phyloP scores from a whole-genome alignment of 139 green algal genomes.

The Tetraselmis chui region DNA sequence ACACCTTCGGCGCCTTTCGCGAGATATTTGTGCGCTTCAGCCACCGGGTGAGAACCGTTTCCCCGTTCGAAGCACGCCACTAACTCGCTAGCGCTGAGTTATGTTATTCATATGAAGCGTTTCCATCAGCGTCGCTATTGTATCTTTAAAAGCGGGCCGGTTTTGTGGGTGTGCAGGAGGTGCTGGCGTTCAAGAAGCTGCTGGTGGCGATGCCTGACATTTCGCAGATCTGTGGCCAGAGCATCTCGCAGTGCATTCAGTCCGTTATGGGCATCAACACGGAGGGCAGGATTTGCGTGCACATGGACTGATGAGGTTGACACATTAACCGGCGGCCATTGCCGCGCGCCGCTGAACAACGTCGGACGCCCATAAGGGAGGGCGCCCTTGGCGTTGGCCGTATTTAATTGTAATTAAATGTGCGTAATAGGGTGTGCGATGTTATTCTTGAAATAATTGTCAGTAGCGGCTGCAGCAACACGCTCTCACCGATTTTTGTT shows the following conservation, averaged over 20 bases:
- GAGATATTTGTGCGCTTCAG: neutral
- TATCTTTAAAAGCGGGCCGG: neutral
- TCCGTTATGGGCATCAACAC: neutral
- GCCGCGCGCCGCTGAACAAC: no score
- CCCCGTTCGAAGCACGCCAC: neutral
- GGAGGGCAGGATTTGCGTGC: neutral
- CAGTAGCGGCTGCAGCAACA: no score
- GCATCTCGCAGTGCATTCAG: neutral
- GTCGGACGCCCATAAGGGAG: no score
- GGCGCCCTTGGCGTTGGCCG: no score
- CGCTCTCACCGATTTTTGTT: no score
- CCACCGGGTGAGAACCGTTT: neutral
- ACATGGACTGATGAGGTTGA: neutral
- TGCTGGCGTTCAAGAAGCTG: neutral
- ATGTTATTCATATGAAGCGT: no score
- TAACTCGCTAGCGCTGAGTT: neutral
- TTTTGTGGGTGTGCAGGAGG: neutral
- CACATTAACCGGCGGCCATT: no score
- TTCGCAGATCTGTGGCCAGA: neutral
- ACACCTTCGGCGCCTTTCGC: neutral
- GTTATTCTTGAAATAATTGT: no score
- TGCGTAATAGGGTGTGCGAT: no score
- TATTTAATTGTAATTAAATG: no score
- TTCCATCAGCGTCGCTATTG: neutral
- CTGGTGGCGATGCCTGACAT: neutral